These are phyloP conservation scores for Ceratocystis colombiana DNA, from an alignment of 2,329 filamentous ascomycete species.

Conservation along the genomic window DNA sequence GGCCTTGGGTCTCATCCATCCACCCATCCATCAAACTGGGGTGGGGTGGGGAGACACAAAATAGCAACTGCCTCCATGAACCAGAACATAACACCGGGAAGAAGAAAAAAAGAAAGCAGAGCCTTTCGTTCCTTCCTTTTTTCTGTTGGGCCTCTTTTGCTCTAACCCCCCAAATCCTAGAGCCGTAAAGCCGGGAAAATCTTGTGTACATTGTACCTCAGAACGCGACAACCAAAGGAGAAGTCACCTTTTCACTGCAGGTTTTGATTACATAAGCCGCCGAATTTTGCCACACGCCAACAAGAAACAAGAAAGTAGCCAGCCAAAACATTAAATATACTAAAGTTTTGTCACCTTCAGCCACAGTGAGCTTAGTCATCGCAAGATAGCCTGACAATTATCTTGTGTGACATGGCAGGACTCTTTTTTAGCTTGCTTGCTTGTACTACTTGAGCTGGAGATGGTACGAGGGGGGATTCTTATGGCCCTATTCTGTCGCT, in stretches of 20 bases:
- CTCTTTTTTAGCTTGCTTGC: too few relatives aligned
- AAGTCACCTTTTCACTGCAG: too few relatives aligned
- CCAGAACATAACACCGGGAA: neutral
- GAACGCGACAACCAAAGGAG: neutral
- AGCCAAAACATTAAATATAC: neutral
- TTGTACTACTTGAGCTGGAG: too few relatives aligned
- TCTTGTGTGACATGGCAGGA: too few relatives aligned
- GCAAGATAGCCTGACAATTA: too few relatives aligned
- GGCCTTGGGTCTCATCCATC: too few relatives aligned
- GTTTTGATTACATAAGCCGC: neutral
- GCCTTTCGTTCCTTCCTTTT: neutral
- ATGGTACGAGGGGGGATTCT: too few relatives aligned
- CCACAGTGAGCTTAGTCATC: neutral
- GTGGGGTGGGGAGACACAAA: neutral
- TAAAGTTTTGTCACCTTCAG: neutral
- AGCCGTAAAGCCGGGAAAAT: neutral
- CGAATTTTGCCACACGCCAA: conserved; percentile 7
- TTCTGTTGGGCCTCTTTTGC: conserved; percentile 4
- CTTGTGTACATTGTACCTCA: neutral
- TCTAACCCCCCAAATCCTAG: neutral
- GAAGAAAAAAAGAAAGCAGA: conserved; percentile 3
- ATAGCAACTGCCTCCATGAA: neutral
- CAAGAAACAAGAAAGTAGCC: neutral
- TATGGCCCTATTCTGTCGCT: too few relatives aligned
- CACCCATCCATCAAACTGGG: neutral